Evolutionary conservation across 257 asterid genomes (phyloP).

Genomic region (Ilex aquifolium): DNA sequence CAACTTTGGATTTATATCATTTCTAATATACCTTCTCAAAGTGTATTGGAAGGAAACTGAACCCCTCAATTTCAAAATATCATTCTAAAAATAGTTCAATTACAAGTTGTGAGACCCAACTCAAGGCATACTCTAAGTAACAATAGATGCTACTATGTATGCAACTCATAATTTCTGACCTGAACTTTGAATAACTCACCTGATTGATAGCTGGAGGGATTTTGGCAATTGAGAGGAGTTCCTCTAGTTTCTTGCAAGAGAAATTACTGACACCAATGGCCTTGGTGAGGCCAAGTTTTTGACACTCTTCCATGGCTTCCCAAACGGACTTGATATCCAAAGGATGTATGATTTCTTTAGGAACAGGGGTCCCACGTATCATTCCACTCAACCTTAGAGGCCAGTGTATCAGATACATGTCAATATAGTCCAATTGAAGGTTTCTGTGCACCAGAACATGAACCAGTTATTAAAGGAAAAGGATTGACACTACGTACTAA

Average conservation of each 20-base stretch:
- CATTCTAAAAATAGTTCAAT: no score
- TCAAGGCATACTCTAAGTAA: no score
- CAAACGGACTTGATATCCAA: slow-evolving; percentile 50
- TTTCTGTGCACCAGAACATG: slow-evolving; percentile 20
- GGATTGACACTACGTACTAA: no score
- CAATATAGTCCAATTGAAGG: slow-evolving; percentile 51
- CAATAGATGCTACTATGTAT: no score
- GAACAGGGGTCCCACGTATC: slow-evolving; percentile 16
- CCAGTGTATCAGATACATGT: slow-evolving; percentile 50
- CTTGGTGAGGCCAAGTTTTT: slow-evolving; percentile 47
- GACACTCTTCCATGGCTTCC: slow-evolving; percentile 69
- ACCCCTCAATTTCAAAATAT: no score
- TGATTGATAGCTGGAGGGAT: slow-evolving; percentile 61
- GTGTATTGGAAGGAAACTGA: no score
- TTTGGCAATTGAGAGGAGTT: slow-evolving; percentile 34
- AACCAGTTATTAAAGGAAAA: not conserved
- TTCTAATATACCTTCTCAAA: no score
- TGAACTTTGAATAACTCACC: slow-evolving; percentile 17
- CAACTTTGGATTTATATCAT: no score
- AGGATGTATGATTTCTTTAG: slow-evolving; percentile 21
- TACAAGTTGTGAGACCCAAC: no score
- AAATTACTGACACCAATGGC: slow-evolving; percentile 74
- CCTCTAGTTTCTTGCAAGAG: slow-evolving; percentile 30
- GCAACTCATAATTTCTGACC: no score
- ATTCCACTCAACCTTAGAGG: slow-evolving; percentile 41